These are phyloP conservation scores for Globisporangium splendens DNA, from an alignment of 352 stramenopile genomes.

Conservation along the genomic window DNA sequence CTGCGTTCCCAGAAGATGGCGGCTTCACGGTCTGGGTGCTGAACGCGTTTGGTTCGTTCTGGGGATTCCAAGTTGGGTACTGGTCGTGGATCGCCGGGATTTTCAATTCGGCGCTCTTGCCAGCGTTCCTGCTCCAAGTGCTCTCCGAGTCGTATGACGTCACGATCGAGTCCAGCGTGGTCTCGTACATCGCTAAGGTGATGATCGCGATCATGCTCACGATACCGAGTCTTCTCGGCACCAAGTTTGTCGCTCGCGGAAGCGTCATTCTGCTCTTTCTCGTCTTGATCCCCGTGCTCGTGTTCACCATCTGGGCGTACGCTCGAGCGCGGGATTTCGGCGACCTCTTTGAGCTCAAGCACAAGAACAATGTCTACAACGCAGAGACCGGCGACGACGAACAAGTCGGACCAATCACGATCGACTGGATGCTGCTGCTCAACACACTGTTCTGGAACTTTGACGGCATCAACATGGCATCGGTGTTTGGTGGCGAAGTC, in stretches of 20 bases:
- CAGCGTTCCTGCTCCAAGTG: too few relatives aligned
- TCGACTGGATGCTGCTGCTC: slow-evolving; percentile 68
- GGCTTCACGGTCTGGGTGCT: slow-evolving; percentile 84
- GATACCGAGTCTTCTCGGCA: slow-evolving; percentile 34
- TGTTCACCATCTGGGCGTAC: slow-evolving; percentile 49
- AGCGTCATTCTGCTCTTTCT: slow-evolving; percentile 25
- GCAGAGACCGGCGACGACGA: slow-evolving; percentile 1
- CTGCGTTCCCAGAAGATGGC: slow-evolving; percentile 70
- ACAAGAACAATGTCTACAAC: not conserved
- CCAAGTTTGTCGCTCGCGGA: slow-evolving; percentile 22
- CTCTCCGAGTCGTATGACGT: slow-evolving; percentile 29
- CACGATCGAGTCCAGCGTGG: slow-evolving; percentile 19
- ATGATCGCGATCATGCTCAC: slow-evolving; percentile 25
- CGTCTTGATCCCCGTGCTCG: slow-evolving; percentile 84
- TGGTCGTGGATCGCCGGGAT: slow-evolving; percentile 68
- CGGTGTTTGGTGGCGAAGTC: slow-evolving; percentile 84
- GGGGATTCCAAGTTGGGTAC: slow-evolving; percentile 61
- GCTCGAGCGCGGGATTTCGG: slow-evolving; percentile 44
- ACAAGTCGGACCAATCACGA: slow-evolving; percentile 5
- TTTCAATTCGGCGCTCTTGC: slow-evolving; percentile 35
- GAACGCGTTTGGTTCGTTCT: slow-evolving; percentile 80
- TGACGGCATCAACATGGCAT: slow-evolving; percentile 85
- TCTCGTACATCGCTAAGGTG: slow-evolving; percentile 31
- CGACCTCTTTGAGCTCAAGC: slow-evolving; percentile 48
- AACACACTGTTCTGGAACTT: slow-evolving; percentile 94